These are phyloP conservation scores for Citrus mangshanensis DNA, from an alignment of 345 rosid genomes.

Conservation along the genomic window DNA sequence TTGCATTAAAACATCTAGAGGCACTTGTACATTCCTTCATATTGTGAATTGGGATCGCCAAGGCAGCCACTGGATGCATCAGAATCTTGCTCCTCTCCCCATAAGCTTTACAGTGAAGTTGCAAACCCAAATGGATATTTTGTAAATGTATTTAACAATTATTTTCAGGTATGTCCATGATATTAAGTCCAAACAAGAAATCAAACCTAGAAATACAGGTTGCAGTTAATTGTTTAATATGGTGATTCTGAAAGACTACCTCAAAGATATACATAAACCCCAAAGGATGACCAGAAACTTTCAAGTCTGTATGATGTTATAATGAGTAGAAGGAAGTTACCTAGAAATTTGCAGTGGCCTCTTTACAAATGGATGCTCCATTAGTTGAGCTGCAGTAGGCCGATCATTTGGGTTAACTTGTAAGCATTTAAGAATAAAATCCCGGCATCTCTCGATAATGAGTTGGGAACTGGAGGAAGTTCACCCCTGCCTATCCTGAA, in stretches of 20 bases:
- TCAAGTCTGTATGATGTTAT: background rate
- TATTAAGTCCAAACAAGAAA: background rate
- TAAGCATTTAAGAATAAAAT: too few species aligned
- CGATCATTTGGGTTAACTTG: too few species aligned
- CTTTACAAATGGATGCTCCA: too few species aligned
- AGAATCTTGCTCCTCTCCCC: background rate
- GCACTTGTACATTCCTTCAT: background rate
- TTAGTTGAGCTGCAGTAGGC: too few species aligned
- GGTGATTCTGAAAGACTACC: background rate
- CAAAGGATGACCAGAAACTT: background rate
- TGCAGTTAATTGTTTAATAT: background rate
- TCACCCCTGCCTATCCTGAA: too few species aligned
- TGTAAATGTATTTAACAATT: background rate
- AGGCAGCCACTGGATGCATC: background rate
- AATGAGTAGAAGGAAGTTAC: constrained; percentile 15
- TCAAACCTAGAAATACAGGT: background rate
- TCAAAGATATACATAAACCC: background rate
- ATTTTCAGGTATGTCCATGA: background rate
- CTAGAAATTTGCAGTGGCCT: too few species aligned
- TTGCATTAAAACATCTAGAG: background rate
- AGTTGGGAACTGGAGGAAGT: too few species aligned
- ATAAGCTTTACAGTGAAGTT: background rate
- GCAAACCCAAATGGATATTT: background rate
- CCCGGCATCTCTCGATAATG: too few species aligned
- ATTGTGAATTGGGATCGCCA: background rate